phyloP scores from a whole-genome alignment of 768 basidiomycete species.

The Phaffia australis region DNA sequence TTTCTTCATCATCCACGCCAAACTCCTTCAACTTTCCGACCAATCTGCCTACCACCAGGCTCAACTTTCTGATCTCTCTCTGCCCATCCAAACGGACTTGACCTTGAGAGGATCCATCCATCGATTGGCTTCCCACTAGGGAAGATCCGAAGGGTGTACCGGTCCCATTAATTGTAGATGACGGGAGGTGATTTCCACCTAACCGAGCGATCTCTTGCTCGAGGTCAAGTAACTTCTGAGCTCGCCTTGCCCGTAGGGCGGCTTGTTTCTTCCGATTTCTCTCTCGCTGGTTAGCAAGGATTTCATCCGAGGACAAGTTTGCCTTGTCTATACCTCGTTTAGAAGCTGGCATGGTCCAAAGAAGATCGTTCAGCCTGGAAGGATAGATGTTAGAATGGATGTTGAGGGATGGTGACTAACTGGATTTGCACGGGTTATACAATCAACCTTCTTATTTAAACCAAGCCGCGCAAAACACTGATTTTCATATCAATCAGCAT shows the following conservation, averaged over 20 bases:
- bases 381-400: no score
- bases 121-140: not conserved
- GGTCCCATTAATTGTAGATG: not conserved
- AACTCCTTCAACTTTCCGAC: not conserved
- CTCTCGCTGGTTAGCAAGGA: constrained; percentile 4
- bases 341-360: no score
- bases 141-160: not conserved
- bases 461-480: no score
- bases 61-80: not conserved
- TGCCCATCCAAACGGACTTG: not conserved
- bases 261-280: constrained; percentile 19
- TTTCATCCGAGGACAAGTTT: constrained; percentile 1
- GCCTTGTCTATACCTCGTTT: not conserved
- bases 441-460: no score
- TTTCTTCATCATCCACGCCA: constrained; percentile 12
- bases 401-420: no score
- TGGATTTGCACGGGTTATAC: no score
- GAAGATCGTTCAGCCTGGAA: no score
- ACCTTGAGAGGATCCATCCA: not conserved
- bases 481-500: no score
- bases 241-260: constrained; percentile 7
- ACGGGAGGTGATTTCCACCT: not conserved
- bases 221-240: constrained; percentile 6
- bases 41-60: not conserved
- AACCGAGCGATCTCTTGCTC: constrained; percentile 18